Evolutionary conservation across 306 rosid species (phyloP), one percentile per base, ranked within the genome.

Genomic region (Sindora glabra): DNA sequence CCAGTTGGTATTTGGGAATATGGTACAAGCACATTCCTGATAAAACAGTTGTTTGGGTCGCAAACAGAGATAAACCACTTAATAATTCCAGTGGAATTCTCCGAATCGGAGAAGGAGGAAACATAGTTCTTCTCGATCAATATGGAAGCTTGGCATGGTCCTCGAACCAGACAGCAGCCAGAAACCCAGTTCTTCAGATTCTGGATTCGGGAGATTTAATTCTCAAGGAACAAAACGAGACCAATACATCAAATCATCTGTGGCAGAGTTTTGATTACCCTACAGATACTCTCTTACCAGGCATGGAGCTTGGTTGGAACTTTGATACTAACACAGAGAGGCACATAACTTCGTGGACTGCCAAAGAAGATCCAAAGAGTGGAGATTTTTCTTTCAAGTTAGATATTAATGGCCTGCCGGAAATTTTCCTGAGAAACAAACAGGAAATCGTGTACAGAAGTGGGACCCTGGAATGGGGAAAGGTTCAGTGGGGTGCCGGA

Each of bases 201-300:
- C 45, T 69, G 14, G 86, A 84, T 55, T 41, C 75, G 0, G 84
- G 90, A 5, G 80, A 84, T 24, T 57, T 80, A 21, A 70, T 83
- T 33, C 50, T 83, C 47, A 37, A 17, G 44, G 84, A 79, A 33
- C 59, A 19, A 54, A 46, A 58, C 19, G 74, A 67, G 18, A 51
- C n/a, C 19, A 26, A 68, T 47, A 70, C 62, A 13, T 47, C 8
- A 5, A 64, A 62, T 1, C 62, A 17, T 61, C 36, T 77, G 0
- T 83, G 86, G 86, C 86, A 83, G 51, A 83, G 86, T 74, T 84
- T 84, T 29, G 87, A 80, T 56, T 52, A 54, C 29, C 90, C 90
- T 1, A 75, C 82, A 0, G 62, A 84, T 60, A 81, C 82, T 63
- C 24, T 80, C 59, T 53, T 84, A 14, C 87, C 80, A 0, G 80